Conservation (phyloP, 2,329 filamentous ascomycete genomes). For the Fusarium fracticaudum region DNA sequence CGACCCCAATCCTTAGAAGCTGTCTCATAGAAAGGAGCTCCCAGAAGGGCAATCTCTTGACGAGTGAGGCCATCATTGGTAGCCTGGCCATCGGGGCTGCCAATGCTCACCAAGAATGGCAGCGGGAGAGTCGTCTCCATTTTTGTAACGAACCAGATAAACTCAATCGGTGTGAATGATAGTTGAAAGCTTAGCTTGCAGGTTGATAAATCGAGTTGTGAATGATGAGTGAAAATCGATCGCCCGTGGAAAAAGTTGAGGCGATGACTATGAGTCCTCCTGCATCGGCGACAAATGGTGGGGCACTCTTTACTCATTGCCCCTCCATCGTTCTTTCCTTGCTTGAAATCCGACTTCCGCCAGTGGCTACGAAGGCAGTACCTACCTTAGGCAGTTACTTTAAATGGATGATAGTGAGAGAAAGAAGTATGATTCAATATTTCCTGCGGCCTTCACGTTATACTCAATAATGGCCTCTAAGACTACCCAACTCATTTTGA, state of each 20-base stretch:
- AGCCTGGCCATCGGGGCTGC: conserved; percentile 59
- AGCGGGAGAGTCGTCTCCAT: conserved; percentile 74
- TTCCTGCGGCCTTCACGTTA: not conserved
- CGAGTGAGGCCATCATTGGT: conserved; percentile 63
- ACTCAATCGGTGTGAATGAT: conserved; percentile 15
- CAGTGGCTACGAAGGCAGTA: conserved; percentile 6
- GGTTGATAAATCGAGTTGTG: conserved; percentile 11
- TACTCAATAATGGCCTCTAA: not conserved
- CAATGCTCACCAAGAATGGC: conserved; percentile 69
- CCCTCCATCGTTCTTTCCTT: conserved; percentile 38
- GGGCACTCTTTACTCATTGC: conserved; percentile 40
- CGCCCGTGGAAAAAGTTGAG: conserved; percentile 38
- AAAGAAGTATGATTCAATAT: not conserved
- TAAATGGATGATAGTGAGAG: not conserved
- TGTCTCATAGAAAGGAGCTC: conserved; percentile 67
- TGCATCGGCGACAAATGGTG: conserved; percentile 44
- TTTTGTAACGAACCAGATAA: conserved; percentile 27
- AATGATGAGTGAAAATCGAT: conserved; percentile 41
- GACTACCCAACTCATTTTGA: not conserved
- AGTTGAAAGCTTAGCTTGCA: not conserved
- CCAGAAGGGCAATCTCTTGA: conserved; percentile 68
- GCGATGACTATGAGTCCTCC: conserved; percentile 41
- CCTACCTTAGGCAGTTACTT: not conserved
- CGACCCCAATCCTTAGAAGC: conserved; percentile 59
- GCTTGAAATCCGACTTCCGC: conserved; percentile 27